Conservation (phyloP, 768 basidiomycete genomes). For the Gloeopeniophorella convolvens region DNA sequence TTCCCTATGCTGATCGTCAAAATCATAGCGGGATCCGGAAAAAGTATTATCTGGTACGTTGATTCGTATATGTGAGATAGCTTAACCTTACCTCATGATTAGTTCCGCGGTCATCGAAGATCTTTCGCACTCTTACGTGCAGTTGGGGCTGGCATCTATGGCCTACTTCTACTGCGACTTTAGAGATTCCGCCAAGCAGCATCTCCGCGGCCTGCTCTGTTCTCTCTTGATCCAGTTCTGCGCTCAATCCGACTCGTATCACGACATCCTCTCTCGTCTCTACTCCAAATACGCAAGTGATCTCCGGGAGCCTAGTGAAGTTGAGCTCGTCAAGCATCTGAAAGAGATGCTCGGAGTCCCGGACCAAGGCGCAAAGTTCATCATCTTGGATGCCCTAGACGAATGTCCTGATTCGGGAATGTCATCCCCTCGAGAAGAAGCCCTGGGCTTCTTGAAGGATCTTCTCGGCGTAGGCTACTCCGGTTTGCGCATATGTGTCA, state of each 20-base stretch:
- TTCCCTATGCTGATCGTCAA: not conserved
- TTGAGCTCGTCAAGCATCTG: too few relatives aligned
- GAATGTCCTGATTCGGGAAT: not conserved
- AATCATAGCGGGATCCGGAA: not conserved
- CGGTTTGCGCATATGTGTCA: not conserved
- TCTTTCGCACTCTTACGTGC: not conserved
- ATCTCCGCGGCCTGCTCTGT: not conserved
- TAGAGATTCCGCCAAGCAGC: too few relatives aligned
- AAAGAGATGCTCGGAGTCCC: not conserved
- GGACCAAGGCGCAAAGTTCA: not conserved
- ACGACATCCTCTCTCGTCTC: too few relatives aligned
- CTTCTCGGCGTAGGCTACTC: too few relatives aligned
- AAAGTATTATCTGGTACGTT: conserved; percentile 3
- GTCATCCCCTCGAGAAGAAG: not conserved
- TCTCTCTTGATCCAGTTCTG: not conserved
- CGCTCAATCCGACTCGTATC: not conserved
- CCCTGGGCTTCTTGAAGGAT: not conserved
- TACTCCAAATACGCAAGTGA: too few relatives aligned
- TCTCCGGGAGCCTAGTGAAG: too few relatives aligned
- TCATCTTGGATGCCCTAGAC: not conserved
- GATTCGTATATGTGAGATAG: not conserved
- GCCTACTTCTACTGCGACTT: not conserved
- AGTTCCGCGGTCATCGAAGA: not conserved
- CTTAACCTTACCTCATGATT: not conserved
- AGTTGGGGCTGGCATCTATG: not conserved